These are phyloP conservation scores for Prunus mongolica DNA, from an alignment of 306 rosid genomes.

Conservation along the genomic window DNA sequence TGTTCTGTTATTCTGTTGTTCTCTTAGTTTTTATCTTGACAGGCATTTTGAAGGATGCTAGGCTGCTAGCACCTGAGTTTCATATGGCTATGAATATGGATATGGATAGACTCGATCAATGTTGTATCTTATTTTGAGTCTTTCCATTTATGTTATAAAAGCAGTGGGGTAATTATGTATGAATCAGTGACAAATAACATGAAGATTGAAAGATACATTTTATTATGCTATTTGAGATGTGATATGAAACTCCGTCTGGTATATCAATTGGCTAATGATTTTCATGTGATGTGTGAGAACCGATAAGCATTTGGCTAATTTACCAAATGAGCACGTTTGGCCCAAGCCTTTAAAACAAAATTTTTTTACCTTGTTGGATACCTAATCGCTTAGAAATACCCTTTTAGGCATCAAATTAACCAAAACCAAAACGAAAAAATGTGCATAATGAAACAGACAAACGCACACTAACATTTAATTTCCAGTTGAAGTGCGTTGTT, in stretches of 20 bases:
- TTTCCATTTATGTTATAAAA: not conserved
- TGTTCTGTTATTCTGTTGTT: slow-evolving; percentile 4
- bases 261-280: no score
- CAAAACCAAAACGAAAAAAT: no score
- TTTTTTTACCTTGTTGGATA: no score
- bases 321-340: no score
- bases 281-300: no score
- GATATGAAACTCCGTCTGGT: no score
- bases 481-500: not conserved
- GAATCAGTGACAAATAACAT: not conserved
- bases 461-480: not conserved
- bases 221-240: not conserved
- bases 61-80: slow-evolving; percentile 1
- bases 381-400: no score
- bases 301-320: no score
- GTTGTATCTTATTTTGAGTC: not conserved
- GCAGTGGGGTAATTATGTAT: not conserved
- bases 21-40: not conserved
- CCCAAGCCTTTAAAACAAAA: no score
- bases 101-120: slow-evolving; percentile 1
- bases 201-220: not conserved
- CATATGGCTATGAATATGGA: slow-evolving; percentile 8
- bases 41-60: slow-evolving; percentile 11
- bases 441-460: not conserved
- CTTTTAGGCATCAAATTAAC: no score